A percentile compares a stretch with the other conserved stretches of the same genome.
Evolutionary conservation across 805 yeast genomes (phyloP).

Genomic region (Candida bentonensis): DNA sequence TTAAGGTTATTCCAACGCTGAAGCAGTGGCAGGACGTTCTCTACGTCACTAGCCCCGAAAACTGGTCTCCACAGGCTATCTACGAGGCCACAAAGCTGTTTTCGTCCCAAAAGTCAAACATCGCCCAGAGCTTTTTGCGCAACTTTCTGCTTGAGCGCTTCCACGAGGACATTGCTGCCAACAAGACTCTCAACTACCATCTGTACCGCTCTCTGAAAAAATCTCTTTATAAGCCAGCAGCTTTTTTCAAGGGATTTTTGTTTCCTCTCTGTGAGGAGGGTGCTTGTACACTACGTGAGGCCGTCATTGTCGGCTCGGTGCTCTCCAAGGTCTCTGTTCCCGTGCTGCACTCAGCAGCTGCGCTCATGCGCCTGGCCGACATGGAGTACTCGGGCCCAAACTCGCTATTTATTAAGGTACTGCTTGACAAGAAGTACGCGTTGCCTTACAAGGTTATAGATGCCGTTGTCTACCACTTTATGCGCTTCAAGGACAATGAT

Average conservation of each 20-base stretch:
- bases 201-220: constrained; percentile 84
- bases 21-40: constrained; percentile 93
- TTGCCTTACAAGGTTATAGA: constrained; percentile 94
- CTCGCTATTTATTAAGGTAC: constrained; percentile 76
- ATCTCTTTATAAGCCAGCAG: constrained; percentile 91
- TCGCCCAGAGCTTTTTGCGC: constrained; percentile 74
- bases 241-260: constrained; percentile 91
- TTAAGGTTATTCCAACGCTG: constrained; percentile 85
- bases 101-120: constrained; percentile 74
- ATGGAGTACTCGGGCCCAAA: constrained; percentile 78
- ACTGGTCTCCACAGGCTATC: constrained; percentile 90
- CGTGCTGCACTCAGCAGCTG: constrained; percentile 91
- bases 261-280: constrained; percentile 83
- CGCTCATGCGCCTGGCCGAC: constrained; percentile 70
- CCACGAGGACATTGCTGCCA: constrained; percentile 25
- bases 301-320: constrained; percentile 88
- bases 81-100: constrained; percentile 92
- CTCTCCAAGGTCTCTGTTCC: constrained; percentile 84
- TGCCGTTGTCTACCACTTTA: constrained; percentile 84
- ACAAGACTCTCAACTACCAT: constrained; percentile 69
- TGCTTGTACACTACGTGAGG: constrained; percentile 76
- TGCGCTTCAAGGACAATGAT: constrained; percentile 53
- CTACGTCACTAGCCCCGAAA: constrained; percentile 81
- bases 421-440: constrained; percentile 90
- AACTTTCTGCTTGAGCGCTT: constrained; percentile 26